Base-by-base conservation (phyloP, 257 asterid species). In the Coffea canephora region DNA sequence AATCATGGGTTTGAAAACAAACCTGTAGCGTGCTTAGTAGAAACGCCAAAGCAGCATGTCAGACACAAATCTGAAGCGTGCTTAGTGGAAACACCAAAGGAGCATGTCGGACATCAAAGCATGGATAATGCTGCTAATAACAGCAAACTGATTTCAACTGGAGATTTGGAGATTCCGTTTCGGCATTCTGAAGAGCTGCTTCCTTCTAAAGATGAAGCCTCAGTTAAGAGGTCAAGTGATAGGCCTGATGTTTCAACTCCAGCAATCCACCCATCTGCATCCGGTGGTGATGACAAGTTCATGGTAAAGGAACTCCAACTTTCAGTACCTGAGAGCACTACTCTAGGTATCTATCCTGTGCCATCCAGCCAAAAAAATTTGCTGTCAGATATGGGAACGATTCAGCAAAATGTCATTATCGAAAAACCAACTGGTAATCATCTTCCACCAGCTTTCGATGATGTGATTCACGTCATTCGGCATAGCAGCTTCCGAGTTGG, bases 401-500 rank as follows among this genome's bases (percentile, higher is more conserved):
- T 79, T 54, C 86, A 83, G 77, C 95, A 89, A 85, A 86, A 83
- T 82, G 83, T 85, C 73, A 73, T 74, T 67, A 80, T 80, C 34
- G 97, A 88, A 71, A 87, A 80, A 70, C 75, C 88, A 27, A 62
- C 86, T 31, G 61, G 70, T 48, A 59, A 80, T 68, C 86, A 88
- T 83, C 85, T 83, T 77, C 70, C 89, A 79, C 88, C 93, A 23
- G 87, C 88, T 79, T 86, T 86, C 69, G 92, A 83, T 75, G 97
- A 89, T 71, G 86, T 90, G 86, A 91, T 91, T 66, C 97, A 88
- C 21, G 96, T 88, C 82, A 85, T 91, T 71, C 85, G 90, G 2
- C 95, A 88, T 81, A 90, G 96, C 82, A 90, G 94, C 79, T 87
- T 88, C 83, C 92, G 90, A 65, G 90, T 91, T 43, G 89, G 89